Evolutionary conservation across 371 early-diverging fungal genomes (phyloP).

Genomic region (Saksenaea vasiformis): DNA sequence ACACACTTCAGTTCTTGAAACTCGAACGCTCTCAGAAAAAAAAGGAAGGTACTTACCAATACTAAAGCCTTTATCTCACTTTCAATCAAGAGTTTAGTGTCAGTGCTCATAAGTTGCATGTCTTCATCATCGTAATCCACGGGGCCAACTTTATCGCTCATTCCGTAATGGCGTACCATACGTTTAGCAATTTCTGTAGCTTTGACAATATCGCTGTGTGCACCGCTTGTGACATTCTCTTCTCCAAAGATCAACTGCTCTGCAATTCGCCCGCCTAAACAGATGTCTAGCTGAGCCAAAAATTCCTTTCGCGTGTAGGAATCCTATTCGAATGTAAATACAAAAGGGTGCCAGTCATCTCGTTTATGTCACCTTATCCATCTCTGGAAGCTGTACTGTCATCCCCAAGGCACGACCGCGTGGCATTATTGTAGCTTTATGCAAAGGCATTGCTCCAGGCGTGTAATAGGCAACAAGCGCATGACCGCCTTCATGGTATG

Average conservation of each 20-base stretch:
- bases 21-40: constrained; percentile 18
- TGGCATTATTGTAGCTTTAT: constrained; percentile 98
- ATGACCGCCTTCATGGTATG: constrained; percentile 99
- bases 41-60: constrained; percentile 41
- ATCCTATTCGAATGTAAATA: constrained; percentile 36
- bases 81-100: constrained; percentile 83
- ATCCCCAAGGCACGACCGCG: constrained; percentile 92
- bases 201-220: constrained; percentile 87
- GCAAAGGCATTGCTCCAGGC: constrained; percentile 94
- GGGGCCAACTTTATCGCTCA: constrained; percentile 89
- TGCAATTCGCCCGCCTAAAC: constrained; percentile 97
- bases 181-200: constrained; percentile 90
- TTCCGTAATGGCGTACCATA: constrained; percentile 93
- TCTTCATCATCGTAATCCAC: constrained; percentile 69
- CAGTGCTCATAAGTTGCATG: constrained; percentile 67
- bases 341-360: background rate
- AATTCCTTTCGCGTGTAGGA: constrained; percentile 84
- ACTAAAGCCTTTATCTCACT: constrained; percentile 78
- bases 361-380: constrained; percentile 68
- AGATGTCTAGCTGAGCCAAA: constrained; percentile 90
- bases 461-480: constrained; percentile 95
- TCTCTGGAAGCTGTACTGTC: constrained; percentile 94
- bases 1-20: background rate
- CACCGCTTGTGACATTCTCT: constrained; percentile 95
- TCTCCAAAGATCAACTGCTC: constrained; percentile 94